phyloP scores from a whole-genome alignment of 2,329 filamentous ascomycete species.

The Cryphonectria carpinicola region DNA sequence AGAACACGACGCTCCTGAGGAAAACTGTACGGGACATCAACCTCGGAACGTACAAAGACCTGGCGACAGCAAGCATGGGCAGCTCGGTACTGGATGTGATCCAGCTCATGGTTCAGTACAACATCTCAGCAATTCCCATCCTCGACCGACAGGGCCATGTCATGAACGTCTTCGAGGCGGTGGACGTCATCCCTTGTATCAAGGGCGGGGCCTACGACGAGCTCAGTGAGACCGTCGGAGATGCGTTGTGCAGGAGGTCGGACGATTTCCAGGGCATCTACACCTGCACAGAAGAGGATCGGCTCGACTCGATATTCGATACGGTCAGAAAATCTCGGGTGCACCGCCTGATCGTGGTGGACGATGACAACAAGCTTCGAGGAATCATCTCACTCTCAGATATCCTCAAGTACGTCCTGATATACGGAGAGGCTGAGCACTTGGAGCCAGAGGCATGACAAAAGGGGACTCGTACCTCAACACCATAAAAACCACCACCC shows the following conservation, averaged over 20 bases:
- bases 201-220: conserved; percentile 94
- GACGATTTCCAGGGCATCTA: conserved; percentile 97
- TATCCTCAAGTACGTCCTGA: conserved; percentile 91
- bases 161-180: conserved; percentile 95
- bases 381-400: conserved; percentile 94
- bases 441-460: conserved; percentile 26
- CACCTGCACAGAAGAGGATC: conserved; percentile 89
- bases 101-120: conserved; percentile 87
- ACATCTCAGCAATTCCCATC: conserved; percentile 94
- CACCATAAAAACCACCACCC: conserved; percentile 12
- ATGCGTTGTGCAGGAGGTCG: conserved; percentile 82
- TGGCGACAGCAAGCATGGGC: conserved; percentile 85
- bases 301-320: conserved; percentile 94
- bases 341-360: conserved; percentile 89
- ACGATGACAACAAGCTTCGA: conserved; percentile 83
- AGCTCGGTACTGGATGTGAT: conserved; percentile 94
- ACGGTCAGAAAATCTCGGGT: conserved; percentile 94
- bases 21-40: conserved; percentile 84
- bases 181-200: conserved; percentile 95
- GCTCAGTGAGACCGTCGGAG: conserved; percentile 81
- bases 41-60: conserved; percentile 80
- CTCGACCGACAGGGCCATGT: conserved; percentile 77
- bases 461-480: conserved; percentile 16
- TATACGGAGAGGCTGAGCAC: conserved; percentile 72
- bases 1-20: conserved; percentile 84